A percentile compares a stretch with the other conserved stretches of the same genome.
These are phyloP conservation scores for Aethionema arabicum DNA, from an alignment of 345 rosid species.

Conservation along the genomic window DNA sequence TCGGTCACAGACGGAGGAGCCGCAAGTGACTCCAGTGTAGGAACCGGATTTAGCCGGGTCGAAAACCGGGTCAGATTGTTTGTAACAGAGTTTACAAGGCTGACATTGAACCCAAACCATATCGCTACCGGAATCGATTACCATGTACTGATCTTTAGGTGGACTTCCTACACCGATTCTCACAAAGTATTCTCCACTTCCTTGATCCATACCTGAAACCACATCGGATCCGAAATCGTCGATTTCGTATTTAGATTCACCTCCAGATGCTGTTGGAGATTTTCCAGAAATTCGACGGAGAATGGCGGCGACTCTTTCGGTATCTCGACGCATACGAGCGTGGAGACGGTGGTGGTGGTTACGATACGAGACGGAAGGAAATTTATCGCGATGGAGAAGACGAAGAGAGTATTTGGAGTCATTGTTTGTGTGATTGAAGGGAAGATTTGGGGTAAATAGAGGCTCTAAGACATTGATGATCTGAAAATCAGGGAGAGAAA, in stretches of 20 bases:
- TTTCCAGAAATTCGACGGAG: slow-evolving; percentile 47
- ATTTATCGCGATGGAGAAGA: slow-evolving; percentile 68
- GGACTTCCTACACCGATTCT: slow-evolving; percentile 95
- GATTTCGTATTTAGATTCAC: slow-evolving; percentile 15
- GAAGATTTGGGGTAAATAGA: slow-evolving; percentile 28
- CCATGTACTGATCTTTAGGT: slow-evolving; percentile 79
- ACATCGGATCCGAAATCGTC: slow-evolving; percentile 85
- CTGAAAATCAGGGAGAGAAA: slow-evolving; percentile 39
- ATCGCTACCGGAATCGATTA: slow-evolving; percentile 91
- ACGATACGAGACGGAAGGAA: slow-evolving; percentile 33
- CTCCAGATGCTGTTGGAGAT: neutral
- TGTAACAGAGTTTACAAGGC: slow-evolving; percentile 87
- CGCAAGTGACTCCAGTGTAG: slow-evolving; percentile 70
- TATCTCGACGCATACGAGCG: slow-evolving; percentile 69
- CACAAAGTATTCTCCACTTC: slow-evolving; percentile 92
- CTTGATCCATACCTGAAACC: slow-evolving; percentile 93
- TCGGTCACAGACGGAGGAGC: slow-evolving; percentile 74
- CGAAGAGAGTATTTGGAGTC: slow-evolving; percentile 40
- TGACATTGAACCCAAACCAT: slow-evolving; percentile 98
- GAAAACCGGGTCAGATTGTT: slow-evolving; percentile 88
- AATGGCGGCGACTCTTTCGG: slow-evolving; percentile 52
- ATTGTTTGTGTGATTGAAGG: slow-evolving; percentile 29
- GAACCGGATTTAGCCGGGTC: slow-evolving; percentile 79
- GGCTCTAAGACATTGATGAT: slow-evolving; percentile 33
- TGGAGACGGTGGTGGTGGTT: slow-evolving; percentile 53